Percentiles rank a stretch among this genome's conserved stretches.
Evolutionary conservation across 441 rosid species (phyloP).

Genomic region (Gossypium lobatum): DNA sequence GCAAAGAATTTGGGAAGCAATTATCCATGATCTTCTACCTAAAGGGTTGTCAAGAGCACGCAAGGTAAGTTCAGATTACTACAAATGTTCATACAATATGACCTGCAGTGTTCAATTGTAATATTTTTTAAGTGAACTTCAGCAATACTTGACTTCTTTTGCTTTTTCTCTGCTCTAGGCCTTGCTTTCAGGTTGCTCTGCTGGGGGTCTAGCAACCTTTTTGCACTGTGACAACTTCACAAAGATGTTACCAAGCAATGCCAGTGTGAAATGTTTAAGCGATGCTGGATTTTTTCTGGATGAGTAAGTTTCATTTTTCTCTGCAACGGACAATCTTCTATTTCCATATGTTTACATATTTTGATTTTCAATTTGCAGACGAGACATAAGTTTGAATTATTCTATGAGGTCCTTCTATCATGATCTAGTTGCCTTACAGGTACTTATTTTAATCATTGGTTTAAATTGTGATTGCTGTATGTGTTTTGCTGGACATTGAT

Average conservation of each 20-base stretch:
- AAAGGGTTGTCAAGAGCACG: slow-evolving; percentile 47
- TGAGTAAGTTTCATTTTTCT: slow-evolving; percentile 31
- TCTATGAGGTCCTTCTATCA: slow-evolving; percentile 60
- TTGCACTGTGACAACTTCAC: slow-evolving; percentile 59
- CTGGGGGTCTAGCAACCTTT: slow-evolving; percentile 67
- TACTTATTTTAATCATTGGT: slow-evolving; percentile 12
- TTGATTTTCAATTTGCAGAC: slow-evolving; percentile 36
- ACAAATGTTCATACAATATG: neutral
- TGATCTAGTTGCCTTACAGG: slow-evolving; percentile 65
- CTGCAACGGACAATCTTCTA: neutral
- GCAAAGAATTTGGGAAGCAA: slow-evolving; percentile 65
- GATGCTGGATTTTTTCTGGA: slow-evolving; percentile 73
- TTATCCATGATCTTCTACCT: slow-evolving; percentile 61
- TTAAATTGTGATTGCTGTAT: neutral
- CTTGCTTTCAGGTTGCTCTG: slow-evolving; percentile 76
- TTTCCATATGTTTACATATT: neutral
- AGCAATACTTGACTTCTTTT: slow-evolving; percentile 1
- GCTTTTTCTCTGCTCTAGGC: slow-evolving; percentile 32
- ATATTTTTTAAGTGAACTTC: neutral
- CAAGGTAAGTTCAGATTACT: slow-evolving; percentile 30
- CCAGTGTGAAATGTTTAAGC: slow-evolving; percentile 65
- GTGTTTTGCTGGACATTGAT: neutral
- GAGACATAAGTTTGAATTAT: slow-evolving; percentile 52
- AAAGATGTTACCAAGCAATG: slow-evolving; percentile 38
- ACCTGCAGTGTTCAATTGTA: neutral